Base-by-base conservation (phyloP, 768 basidiomycete species). In the Coprinellus micaceus region DNA sequence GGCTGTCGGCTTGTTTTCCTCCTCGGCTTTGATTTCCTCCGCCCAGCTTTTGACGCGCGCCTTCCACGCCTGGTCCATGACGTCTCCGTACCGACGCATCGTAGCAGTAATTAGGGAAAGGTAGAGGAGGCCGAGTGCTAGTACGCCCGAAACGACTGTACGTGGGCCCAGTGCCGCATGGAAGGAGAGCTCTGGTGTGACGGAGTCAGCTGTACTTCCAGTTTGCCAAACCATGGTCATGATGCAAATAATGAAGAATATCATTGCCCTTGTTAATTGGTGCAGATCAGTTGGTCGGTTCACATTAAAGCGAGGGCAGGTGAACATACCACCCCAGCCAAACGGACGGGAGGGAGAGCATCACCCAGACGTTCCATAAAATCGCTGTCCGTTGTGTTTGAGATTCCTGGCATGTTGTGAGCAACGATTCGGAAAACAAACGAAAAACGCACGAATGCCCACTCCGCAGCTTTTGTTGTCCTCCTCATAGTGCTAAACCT, bases 401-500 rank as follows among this genome's bases (percentile, higher is more conserved):
- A 81, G 85, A 53, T 10, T 37, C 25, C 40, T 9, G 1, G 29
- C 10, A 47, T 37, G 22, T 54, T 11, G 22, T 39, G n/a, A 52
- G 13, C 19, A 21, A 26, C 5, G 0, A 4, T 17, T 21, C 6
- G 36, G 9, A 15, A 11, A n/a, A 22, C 24, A 13, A 15, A 0
- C 45, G 5, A 43, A 25, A 2, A 3, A 60, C 65, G 21, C 58
- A 84, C 85, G 66, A 81, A 73, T 3, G 84, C 84, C 83, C 84
- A 87, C 44, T 79, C 77, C 6, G 81, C 79, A 1, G 85, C 86
- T 62, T 81, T 82, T 61, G 83, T 73, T 71, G 85, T 81, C 58
- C 76, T 83, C 19, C 79, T 74, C 86, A 88, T 88, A 0, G 76
- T 79, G 2, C 78, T 79, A 57, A 88, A 88, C 22, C 84, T 74